Conservation (phyloP, 768 basidiomycete genomes). For the Auriscalpium orientale region DNA sequence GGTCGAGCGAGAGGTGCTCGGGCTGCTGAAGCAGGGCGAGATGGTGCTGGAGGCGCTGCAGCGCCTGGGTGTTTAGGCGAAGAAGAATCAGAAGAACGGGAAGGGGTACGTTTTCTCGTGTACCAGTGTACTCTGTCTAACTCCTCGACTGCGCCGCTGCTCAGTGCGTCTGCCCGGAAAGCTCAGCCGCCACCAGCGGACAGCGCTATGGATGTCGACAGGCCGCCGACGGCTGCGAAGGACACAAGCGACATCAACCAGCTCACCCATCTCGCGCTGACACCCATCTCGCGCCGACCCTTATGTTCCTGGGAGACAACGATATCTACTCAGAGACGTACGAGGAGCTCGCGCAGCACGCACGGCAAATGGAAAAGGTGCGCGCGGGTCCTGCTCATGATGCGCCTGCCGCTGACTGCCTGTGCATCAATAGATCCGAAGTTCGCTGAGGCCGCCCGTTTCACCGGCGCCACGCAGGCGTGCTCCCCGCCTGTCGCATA, state of each 20-base stretch:
- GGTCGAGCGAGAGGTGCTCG: constrained; percentile 61
- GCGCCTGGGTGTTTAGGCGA: constrained; percentile 66
- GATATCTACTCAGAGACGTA: constrained; percentile 85
- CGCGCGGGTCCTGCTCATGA: too few relatives aligned
- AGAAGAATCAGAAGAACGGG: constrained; percentile 30
- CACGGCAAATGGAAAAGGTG: too few relatives aligned
- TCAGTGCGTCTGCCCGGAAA: constrained; percentile 12
- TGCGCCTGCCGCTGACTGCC: too few relatives aligned
- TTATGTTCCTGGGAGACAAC: constrained; percentile 79
- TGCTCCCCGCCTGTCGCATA: constrained; percentile 75
- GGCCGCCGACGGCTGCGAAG: constrained; percentile 19
- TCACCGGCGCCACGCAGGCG: constrained; percentile 78
- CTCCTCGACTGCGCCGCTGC: background rate
- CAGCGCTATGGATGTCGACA: constrained; percentile 46
- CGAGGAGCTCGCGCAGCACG: constrained; percentile 54
- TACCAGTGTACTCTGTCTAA: background rate
- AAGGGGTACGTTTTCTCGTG: constrained; percentile 13
- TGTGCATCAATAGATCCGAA: too few relatives aligned
- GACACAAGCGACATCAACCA: constrained; percentile 56
- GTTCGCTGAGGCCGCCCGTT: constrained; percentile 48
- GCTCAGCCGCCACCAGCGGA: constrained; percentile 20
- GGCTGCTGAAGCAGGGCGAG: constrained; percentile 81
- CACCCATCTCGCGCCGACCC: constrained; percentile 77
- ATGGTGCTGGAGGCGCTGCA: constrained; percentile 85
- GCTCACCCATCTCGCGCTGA: constrained; percentile 81